These are phyloP conservation scores for Panicum miliaceum DNA, from an alignment of 176 grass and related monocot species.

Conservation along the genomic window DNA sequence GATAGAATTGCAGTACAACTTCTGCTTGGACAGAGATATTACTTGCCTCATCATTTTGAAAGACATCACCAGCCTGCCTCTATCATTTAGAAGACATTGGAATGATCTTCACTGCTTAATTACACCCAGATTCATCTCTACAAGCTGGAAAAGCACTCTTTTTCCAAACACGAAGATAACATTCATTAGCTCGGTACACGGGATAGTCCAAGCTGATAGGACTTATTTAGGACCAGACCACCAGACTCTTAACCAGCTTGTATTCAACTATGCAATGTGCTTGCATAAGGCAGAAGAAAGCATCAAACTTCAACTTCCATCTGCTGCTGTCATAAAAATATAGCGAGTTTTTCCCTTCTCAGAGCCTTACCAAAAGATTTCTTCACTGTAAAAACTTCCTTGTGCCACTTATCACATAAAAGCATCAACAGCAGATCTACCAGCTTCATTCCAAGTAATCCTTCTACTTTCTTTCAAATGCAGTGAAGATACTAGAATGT, in stretches of 20 bases:
- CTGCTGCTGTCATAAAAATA: background rate
- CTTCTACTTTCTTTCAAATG: background rate
- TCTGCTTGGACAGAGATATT: constrained; percentile 46
- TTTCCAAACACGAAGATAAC: constrained; percentile 28
- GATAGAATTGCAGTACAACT: constrained; percentile 36
- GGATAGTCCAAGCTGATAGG: constrained; percentile 29
- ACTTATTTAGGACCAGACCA: constrained; percentile 13
- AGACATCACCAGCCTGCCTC: constrained; percentile 32
- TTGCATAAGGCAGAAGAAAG: constrained; percentile 31
- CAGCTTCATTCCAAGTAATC: background rate
- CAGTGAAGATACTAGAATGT: background rate
- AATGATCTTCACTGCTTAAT: constrained; percentile 18
- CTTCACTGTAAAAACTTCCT: constrained; percentile 5
- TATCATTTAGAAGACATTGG: constrained; percentile 35
- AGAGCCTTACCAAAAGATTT: background rate
- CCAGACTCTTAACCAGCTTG: constrained; percentile 13
- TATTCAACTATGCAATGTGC: constrained; percentile 19
- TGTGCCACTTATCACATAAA: background rate
- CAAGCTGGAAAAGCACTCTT: constrained; percentile 22
- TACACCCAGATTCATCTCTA: constrained; percentile 20
- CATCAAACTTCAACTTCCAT: constrained; percentile 36
- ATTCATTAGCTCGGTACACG: constrained; percentile 6
- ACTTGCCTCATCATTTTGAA: constrained; percentile 61
- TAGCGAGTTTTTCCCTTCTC: background rate
- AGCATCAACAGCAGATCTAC: background rate